Evolutionary conservation across 1,139 yeast genomes (phyloP).

Genomic region (Debaryomyces sp.): DNA sequence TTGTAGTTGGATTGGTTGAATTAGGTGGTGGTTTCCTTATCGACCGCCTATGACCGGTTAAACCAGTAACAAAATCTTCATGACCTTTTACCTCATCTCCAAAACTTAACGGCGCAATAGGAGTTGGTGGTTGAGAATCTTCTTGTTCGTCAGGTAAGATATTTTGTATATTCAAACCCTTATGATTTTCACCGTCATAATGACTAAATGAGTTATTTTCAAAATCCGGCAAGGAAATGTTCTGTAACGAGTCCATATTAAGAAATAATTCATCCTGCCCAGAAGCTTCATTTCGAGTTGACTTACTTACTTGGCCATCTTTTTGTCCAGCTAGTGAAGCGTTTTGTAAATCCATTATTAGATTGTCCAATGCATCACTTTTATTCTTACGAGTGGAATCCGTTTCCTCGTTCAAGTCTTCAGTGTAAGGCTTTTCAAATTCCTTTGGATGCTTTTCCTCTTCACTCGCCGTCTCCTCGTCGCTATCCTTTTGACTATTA

Average conservation of each 20-base stretch:
- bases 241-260: conserved; percentile 24
- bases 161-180: conserved; percentile 7
- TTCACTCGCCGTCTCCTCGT: conserved; percentile 12
- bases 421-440: neutral
- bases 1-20: neutral
- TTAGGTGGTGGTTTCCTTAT: conserved; percentile 37
- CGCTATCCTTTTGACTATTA: conserved; percentile 26
- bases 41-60: conserved; percentile 36
- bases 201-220: conserved; percentile 22
- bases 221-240: conserved; percentile 32
- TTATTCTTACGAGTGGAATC: conserved; percentile 11
- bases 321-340: conserved; percentile 17
- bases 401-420: neutral
- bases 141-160: conserved; percentile 12
- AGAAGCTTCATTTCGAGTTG: neutral
- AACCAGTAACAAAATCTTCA: conserved; percentile 28
- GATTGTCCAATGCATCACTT: conserved; percentile 37
- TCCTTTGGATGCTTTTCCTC: neutral
- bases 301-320: neutral
- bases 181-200: conserved; percentile 16
- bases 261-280: conserved; percentile 19
- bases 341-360: conserved; percentile 38
- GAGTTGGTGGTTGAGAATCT: conserved; percentile 24
- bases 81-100: conserved; percentile 29
- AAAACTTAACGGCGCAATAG: conserved; percentile 33